Conservation (phyloP, 768 basidiomycete genomes). For the Tulasnella sp. region DNA sequence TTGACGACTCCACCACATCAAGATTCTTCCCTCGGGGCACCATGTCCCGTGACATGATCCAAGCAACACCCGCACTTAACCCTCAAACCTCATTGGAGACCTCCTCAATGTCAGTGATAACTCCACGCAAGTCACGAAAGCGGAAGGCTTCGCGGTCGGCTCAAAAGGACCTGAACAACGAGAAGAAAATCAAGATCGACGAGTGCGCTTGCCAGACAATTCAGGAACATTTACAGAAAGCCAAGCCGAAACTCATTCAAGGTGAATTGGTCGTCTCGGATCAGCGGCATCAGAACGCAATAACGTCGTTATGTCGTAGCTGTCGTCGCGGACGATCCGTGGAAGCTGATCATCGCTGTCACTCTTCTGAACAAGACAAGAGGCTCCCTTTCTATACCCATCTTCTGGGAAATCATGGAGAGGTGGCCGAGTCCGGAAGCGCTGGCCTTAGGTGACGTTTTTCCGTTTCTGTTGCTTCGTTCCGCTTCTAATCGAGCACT, state of each 20-base stretch:
- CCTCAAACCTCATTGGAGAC: not conserved
- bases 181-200: not conserved
- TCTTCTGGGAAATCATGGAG: conserved; percentile 45
- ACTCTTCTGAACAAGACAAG: conserved; percentile 61
- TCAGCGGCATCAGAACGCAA: not conserved
- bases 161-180: not conserved
- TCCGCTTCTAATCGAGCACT: not conserved
- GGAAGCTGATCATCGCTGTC: conserved; percentile 58
- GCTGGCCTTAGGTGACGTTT: conserved; percentile 41
- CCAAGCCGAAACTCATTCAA: conserved; percentile 22
- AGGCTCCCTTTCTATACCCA: conserved; percentile 50
- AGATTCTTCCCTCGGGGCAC: not conserved
- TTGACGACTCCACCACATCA: not conserved
- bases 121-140: not conserved
- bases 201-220: not conserved
- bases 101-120: not conserved
- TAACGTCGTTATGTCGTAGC: conserved; percentile 15
- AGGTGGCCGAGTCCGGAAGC: conserved; percentile 48
- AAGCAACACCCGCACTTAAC: too few relatives aligned
- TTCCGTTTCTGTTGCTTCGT: not conserved
- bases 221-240: not conserved
- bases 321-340: conserved; percentile 31
- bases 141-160: not conserved
- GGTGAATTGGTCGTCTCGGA: conserved; percentile 13
- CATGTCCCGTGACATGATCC: not conserved